These are phyloP conservation scores for Entamoeba dispar DNA, from an alignment of 208 protist genomes.

Conservation along the genomic window DNA sequence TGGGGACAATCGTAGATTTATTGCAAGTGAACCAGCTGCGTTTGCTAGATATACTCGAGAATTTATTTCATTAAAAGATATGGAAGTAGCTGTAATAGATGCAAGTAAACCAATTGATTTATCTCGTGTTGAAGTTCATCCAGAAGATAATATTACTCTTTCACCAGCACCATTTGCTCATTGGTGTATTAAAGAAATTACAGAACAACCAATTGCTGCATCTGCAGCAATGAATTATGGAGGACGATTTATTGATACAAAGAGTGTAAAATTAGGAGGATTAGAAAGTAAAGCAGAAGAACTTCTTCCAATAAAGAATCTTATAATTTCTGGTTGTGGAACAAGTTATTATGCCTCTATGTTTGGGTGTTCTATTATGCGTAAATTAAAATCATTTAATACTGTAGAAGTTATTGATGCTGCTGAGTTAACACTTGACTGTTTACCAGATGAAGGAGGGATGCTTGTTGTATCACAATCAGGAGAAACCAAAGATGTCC, in stretches of 20 bases:
- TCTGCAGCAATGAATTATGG: neutral
- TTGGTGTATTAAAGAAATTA: neutral
- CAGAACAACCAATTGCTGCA: neutral
- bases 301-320: neutral
- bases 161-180: neutral
- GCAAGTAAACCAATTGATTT: neutral
- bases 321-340: neutral
- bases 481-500: neutral
- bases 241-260: neutral
- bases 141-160: neutral
- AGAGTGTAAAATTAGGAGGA: neutral
- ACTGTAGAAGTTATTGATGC: neutral
- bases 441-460: neutral
- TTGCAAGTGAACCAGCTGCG: neutral
- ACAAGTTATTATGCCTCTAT: neutral
- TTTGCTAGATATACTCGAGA: neutral
- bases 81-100: neutral
- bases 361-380: neutral
- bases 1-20: neutral
- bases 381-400: neutral
- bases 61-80: neutral
- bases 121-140: neutral
- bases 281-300: neutral
- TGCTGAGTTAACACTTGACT: neutral
- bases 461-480: neutral